phyloP scores from a whole-genome alignment of 2,329 filamentous ascomycete genomes.

The Chalara sp. region DNA sequence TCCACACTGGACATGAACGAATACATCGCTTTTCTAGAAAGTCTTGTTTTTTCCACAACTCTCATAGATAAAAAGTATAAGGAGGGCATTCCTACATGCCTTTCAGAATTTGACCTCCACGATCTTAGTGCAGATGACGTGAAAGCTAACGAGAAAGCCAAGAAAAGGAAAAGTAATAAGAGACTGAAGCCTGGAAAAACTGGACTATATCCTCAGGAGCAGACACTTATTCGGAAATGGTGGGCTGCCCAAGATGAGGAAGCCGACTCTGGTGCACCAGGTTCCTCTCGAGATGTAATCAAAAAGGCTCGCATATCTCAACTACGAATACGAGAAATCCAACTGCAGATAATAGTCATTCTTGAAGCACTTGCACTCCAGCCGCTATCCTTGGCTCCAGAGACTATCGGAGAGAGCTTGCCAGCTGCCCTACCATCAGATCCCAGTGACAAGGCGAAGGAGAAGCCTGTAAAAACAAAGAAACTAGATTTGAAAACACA shows the following conservation, averaged over 20 bases:
- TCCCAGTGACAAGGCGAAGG: slow-evolving; percentile 13
- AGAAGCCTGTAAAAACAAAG: slow-evolving; percentile 23
- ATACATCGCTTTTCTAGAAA: slow-evolving; percentile 61
- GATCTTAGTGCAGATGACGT: slow-evolving; percentile 41
- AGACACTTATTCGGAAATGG: slow-evolving; percentile 60
- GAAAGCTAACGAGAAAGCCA: slow-evolving; percentile 33
- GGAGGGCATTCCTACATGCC: slow-evolving; percentile 58
- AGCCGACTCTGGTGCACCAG: slow-evolving; percentile 36
- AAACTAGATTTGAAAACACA: slow-evolving; percentile 49
- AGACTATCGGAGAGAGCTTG: slow-evolving; percentile 21
- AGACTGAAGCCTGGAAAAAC: slow-evolving; percentile 62
- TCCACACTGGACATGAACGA: slow-evolving; percentile 54
- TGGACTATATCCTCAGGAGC: slow-evolving; percentile 62
- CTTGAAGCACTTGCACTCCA: slow-evolving; percentile 71
- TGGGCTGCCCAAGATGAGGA: slow-evolving; percentile 56
- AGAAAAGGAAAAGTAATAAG: slow-evolving; percentile 49
- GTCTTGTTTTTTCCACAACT: slow-evolving; percentile 57
- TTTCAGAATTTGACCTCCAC: slow-evolving; percentile 49
- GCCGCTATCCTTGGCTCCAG: slow-evolving; percentile 35
- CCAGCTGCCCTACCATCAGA: slow-evolving; percentile 23
- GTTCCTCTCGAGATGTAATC: slow-evolving; percentile 43
- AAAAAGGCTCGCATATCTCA: slow-evolving; percentile 54
- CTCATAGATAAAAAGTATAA: slow-evolving; percentile 75
- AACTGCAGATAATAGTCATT: slow-evolving; percentile 73
- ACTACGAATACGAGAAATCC: slow-evolving; percentile 68